These are phyloP conservation scores for Torulaspora franciscae DNA, from an alignment of 805 yeast genomes.

Conservation along the genomic window DNA sequence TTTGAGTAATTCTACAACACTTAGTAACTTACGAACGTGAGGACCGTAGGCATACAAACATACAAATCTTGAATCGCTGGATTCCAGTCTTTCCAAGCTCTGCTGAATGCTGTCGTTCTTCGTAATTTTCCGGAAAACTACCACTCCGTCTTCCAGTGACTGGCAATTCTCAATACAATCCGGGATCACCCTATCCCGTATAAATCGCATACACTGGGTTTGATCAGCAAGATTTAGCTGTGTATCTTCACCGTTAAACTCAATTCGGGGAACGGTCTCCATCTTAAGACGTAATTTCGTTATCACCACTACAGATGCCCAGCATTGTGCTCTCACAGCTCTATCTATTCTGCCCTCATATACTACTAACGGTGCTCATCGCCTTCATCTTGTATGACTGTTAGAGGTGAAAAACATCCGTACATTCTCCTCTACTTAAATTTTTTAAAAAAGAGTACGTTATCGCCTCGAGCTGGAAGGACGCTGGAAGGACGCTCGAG, in stretches of 20 bases:
- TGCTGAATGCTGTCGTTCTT: slow-evolving; percentile 25
- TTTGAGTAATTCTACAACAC: slow-evolving; percentile 26
- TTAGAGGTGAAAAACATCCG: not conserved
- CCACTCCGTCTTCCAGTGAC: not conserved
- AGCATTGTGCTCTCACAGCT: not conserved
- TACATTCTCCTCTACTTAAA: not conserved
- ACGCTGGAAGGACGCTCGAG: not conserved
- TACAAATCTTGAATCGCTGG: not conserved
- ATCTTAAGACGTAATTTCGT: not conserved
- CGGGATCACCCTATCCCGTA: slow-evolving; percentile 20
- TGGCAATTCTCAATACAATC: slow-evolving; percentile 8
- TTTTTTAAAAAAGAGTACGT: not conserved
- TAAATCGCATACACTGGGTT: slow-evolving; percentile 14
- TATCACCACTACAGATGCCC: not conserved
- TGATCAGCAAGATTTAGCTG: slow-evolving; percentile 15
- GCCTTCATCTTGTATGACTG: not conserved
- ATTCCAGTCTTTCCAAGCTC: slow-evolving; percentile 17
- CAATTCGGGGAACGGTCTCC: slow-evolving; percentile 6
- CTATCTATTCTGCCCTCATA: not conserved
- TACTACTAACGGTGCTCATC: not conserved
- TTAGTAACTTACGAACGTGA: slow-evolving; percentile 28
- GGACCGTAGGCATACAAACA: slow-evolving; percentile 28
- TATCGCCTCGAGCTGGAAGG: not conserved
- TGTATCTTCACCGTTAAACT: slow-evolving; percentile 12
- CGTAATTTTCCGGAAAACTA: slow-evolving; percentile 15